Evolutionary conservation across 805 yeast genomes (phyloP), one percentile per base, ranked within the genome.

Genomic region (Nakazawaea ambrosiae): DNA sequence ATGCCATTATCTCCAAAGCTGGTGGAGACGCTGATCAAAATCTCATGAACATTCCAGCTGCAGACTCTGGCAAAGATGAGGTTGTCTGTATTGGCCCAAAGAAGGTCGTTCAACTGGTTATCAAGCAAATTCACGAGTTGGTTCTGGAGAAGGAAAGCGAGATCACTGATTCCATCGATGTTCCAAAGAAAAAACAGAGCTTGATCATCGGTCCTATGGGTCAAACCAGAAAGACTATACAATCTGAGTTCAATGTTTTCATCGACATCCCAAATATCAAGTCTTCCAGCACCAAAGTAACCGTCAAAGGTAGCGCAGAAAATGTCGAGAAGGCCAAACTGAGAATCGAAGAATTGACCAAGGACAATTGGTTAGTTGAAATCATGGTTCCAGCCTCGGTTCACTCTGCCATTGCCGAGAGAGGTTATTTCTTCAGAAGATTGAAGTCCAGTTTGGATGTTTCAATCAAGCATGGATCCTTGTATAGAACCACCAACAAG

Each of bases 191-290:
- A 42, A 81, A 80, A 53, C 90, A 85, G 50, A 74, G 86, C 49
- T 68, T 76, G 8, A 53, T 90, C 36, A 75, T 90, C 57, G 97
- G 97, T 27, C 78, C 87, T 27, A 77, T 78, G 41, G 97, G 97
- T 31, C 51, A 75, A 10, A 70, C 73, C 41, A 85, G 90, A 60
- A 81, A 81, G 48, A 65, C 73, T 9, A 58, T 87, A 45, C 90
- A 87, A 62, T 65, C 72, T 12, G 85, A 81, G 50, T 84, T 70
- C 57, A 65, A 67, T 11, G 89, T 85, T 34, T 54, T 58, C 20
- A 58, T 90, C 39, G 66, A 65, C 32, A 72, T 90, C 52, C 97
- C 97, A 45, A 71, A 70, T 51, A 60, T 69, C 27, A 70, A 66
- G 41, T 70, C 65, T 37, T 60, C 63, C 24, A 65, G 75, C 5